Evolutionary conservation across 768 basidiomycete species (phyloP).

Genomic region (Panaeolus cyanescens): DNA sequence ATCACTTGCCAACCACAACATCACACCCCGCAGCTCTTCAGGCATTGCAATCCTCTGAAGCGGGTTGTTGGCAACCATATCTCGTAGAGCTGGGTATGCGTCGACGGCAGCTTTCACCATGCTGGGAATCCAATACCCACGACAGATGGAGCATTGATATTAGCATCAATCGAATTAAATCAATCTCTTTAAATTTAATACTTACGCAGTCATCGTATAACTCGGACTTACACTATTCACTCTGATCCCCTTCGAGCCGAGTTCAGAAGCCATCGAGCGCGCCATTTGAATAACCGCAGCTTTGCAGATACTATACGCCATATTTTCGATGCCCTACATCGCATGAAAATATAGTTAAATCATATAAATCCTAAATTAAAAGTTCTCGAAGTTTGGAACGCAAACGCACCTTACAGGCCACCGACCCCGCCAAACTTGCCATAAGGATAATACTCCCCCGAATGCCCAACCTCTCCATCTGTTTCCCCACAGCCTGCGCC

Average conservation of each 20-base stretch:
- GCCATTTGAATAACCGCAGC: no score
- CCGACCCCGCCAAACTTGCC: conserved; percentile 61
- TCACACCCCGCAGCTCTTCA: conserved; percentile 74
- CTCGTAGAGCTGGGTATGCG: conserved; percentile 57
- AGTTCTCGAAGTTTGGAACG: no score
- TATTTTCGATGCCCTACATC: conserved; percentile 22
- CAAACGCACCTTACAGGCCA: conserved; percentile 52
- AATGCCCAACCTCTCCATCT: conserved; percentile 51
- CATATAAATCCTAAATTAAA: no score
- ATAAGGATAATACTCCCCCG: conserved; percentile 60
- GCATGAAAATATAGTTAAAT: no score
- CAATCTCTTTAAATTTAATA: no score
- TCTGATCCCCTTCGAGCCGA: no score
- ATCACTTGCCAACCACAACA: conserved; percentile 72
- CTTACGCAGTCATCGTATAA: no score
- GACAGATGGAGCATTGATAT: no score
- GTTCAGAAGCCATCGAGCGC: no score
- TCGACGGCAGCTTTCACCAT: conserved; percentile 82
- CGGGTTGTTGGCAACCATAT: conserved; percentile 77
- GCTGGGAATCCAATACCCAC: no score
- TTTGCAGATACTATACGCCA: no score
- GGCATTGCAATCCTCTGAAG: conserved; percentile 70
- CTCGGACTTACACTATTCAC: no score
- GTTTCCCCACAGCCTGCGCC: conserved; percentile 59
- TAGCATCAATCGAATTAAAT: not conserved